Percentiles rank a stretch among this genome's conserved stretches.
Evolutionary conservation across 495 filamentous ascomycete species (phyloP).

Genomic region (Penicillium subrubescens): DNA sequence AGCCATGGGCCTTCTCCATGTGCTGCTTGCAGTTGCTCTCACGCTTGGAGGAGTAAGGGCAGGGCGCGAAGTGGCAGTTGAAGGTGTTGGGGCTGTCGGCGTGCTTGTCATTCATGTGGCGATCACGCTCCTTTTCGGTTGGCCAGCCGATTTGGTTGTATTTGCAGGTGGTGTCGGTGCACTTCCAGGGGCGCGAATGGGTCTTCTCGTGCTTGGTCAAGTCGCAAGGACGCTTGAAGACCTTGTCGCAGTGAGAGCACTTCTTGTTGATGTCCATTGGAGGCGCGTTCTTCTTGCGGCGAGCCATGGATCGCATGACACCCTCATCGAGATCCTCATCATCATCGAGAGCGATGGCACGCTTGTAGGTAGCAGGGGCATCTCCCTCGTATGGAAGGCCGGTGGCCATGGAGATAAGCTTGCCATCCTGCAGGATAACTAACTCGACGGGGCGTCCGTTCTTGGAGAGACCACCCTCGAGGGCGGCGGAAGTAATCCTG

Average conservation of each 20-base stretch:
- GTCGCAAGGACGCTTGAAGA: constrained; percentile 91
- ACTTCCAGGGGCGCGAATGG: constrained; percentile 94
- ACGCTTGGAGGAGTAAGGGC: constrained; percentile 91
- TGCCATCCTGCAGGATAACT: constrained; percentile 75
- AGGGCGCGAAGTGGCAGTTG: constrained; percentile 80
- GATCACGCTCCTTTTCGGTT: constrained; percentile 95
- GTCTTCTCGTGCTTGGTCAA: constrained; percentile 97
- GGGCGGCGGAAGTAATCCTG: constrained; percentile 56
- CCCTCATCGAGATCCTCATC: constrained; percentile 63
- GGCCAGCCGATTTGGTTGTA: constrained; percentile 88
- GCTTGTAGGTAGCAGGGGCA: constrained; percentile 56
- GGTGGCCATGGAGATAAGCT: constrained; percentile 71
- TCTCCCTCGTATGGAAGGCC: constrained; percentile 52
- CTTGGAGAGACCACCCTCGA: constrained; percentile 73
- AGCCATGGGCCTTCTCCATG: constrained; percentile 97
- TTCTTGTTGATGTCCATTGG: constrained; percentile 75
- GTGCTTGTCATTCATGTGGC: constrained; percentile 95
- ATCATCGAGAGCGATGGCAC: constrained; percentile 59
- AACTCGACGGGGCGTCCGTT: constrained; percentile 79
- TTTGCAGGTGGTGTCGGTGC: constrained; percentile 75
- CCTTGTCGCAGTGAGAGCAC: constrained; percentile 79
- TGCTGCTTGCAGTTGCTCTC: constrained; percentile 99
- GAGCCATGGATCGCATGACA: constrained; percentile 83
- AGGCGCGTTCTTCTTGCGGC: constrained; percentile 75
- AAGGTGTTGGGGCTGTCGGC: constrained; percentile 73